Percentiles rank a stretch among this genome's conserved stretches.
Evolutionary conservation across 441 rosid genomes (phyloP).

Genomic region (Erodium moschatum): DNA sequence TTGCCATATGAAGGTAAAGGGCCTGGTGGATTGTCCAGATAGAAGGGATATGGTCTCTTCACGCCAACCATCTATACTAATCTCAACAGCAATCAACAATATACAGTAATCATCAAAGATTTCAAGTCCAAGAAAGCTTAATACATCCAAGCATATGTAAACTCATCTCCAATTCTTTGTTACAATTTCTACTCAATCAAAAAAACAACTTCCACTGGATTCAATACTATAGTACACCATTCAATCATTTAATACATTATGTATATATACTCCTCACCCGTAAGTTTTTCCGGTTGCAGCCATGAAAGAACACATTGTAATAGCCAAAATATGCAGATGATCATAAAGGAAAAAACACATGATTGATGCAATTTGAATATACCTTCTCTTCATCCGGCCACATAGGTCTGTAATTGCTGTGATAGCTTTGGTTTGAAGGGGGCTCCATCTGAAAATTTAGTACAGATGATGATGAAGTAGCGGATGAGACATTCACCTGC

Average conservation of each 20-base stretch:
- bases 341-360: background rate
- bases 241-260: too few species aligned
- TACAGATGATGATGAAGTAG: conserved; percentile 4
- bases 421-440: conserved; percentile 10
- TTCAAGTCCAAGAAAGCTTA: too few species aligned
- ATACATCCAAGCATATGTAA: too few species aligned
- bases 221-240: too few species aligned
- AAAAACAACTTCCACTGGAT: too few species aligned
- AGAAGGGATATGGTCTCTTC: conserved; percentile 49
- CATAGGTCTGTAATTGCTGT: conserved; percentile 6
- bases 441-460: conserved; percentile 9
- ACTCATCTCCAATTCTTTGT: too few species aligned
- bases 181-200: too few species aligned
- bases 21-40: conserved; percentile 28
- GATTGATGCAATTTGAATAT: conserved; percentile 3
- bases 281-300: background rate
- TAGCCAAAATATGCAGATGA: background rate
- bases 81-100: background rate
- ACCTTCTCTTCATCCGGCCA: conserved; percentile 11
- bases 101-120: background rate
- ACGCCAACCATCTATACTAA: conserved; percentile 36
- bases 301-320: background rate
- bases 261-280: too few species aligned
- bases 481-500: conserved; percentile 8
- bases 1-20: conserved; percentile 25